A percentile compares a stretch with the other conserved stretches of the same genome.
Conservation (phyloP, 345 rosid genomes). For the Euclidium syriacum region DNA sequence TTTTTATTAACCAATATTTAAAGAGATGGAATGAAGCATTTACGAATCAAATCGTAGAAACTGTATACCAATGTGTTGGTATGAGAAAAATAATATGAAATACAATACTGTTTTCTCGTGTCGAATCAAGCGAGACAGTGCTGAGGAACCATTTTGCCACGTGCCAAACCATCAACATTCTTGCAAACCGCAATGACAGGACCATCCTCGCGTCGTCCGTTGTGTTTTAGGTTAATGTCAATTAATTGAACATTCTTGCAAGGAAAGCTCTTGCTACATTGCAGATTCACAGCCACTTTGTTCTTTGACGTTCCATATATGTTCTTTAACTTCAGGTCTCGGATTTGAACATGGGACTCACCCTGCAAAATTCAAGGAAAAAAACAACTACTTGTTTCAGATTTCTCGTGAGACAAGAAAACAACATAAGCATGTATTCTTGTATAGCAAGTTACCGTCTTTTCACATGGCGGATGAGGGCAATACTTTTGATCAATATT, state of each 20-base stretch:
- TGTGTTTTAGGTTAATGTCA: conserved; percentile 7
- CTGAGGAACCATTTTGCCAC: not conserved
- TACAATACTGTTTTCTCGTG: not conserved
- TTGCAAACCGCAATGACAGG: conserved; percentile 8
- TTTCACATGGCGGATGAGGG: not conserved
- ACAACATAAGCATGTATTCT: not conserved
- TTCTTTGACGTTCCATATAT: conserved; percentile 15
- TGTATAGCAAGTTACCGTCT: not conserved
- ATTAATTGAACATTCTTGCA: conserved; percentile 12
- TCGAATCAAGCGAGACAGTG: not conserved
- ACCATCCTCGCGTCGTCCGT: not conserved
- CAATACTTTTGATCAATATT: not conserved
- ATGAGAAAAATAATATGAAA: too few relatives aligned
- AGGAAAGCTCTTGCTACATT: conserved; percentile 15
- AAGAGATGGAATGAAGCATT: too few relatives aligned
- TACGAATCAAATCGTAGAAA: too few relatives aligned
- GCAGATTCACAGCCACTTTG: conserved; percentile 13
- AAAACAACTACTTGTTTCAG: too few relatives aligned
- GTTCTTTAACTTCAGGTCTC: conserved; percentile 14
- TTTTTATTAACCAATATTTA: too few relatives aligned
- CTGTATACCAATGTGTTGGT: too few relatives aligned
- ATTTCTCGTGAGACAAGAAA: not conserved
- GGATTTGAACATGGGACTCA: conserved; percentile 22
- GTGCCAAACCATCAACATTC: not conserved
- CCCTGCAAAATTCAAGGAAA: not conserved